phyloP scores from a whole-genome alignment of 139 green algal genomes.

The Coccomyxa sp. region DNA sequence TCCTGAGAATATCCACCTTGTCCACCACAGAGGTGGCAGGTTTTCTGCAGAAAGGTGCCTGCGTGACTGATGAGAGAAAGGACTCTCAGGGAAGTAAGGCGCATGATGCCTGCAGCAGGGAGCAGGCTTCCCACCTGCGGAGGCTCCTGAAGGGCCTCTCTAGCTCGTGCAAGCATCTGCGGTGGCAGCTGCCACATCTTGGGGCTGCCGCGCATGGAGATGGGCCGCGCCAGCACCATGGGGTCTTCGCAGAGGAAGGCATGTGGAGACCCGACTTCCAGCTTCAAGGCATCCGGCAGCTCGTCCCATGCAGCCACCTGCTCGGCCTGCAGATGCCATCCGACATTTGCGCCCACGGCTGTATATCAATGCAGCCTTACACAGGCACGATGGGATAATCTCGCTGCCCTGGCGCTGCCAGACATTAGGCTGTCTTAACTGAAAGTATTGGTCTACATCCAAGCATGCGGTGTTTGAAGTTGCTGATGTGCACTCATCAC shows the following conservation, averaged over 20 bases:
- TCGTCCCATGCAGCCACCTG: constrained; percentile 31
- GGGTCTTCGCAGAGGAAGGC: constrained; percentile 45
- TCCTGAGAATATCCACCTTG: neutral
- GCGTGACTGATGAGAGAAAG: neutral
- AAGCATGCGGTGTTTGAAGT: too few species aligned
- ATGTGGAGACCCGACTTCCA: constrained; percentile 33
- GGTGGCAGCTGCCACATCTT: constrained; percentile 11
- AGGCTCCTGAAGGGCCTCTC: neutral
- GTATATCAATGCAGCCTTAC: neutral
- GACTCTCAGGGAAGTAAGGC: neutral
- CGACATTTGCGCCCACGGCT: neutral
- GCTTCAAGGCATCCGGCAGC: constrained; percentile 19
- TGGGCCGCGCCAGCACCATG: constrained; percentile 22
- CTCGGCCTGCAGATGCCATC: constrained; percentile 5
- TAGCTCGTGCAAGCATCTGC: neutral
- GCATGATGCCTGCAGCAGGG: too few species aligned
- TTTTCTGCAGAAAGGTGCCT: neutral
- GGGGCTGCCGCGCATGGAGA: constrained; percentile 16
- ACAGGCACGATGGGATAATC: neutral
- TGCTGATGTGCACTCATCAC: neutral
- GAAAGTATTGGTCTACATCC: neutral
- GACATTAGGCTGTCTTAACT: neutral
- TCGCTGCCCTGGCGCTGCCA: neutral
- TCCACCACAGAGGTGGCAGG: neutral
- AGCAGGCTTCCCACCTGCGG: too few species aligned